A percentile compares a stretch with the other conserved stretches of the same genome.
Evolutionary conservation across 2,329 filamentous ascomycete species (phyloP).

Genomic region (Davidsoniella neocaledoniae): DNA sequence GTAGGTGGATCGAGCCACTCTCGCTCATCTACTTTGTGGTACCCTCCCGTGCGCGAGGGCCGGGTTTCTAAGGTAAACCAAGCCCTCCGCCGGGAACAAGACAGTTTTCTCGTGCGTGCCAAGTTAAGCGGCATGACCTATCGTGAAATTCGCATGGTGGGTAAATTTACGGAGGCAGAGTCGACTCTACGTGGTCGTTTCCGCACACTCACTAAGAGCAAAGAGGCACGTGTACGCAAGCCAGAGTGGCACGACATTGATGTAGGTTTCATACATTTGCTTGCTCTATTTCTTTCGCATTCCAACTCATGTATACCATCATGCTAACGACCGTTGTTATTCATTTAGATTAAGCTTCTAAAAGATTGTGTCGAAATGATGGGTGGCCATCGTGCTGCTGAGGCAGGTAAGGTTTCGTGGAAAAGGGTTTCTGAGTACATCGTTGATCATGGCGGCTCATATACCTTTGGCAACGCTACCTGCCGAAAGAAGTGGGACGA

Average conservation of each 20-base stretch:
- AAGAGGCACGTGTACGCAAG: constrained; percentile 44
- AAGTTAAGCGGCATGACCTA: constrained; percentile 45
- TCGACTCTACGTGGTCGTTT: constrained; percentile 56
- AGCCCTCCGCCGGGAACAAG: constrained; percentile 18
- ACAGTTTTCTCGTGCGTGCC: constrained; percentile 35
- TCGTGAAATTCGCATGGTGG: constrained; percentile 39
- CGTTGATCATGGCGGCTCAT: constrained; percentile 32
- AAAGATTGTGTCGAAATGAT: constrained; percentile 26
- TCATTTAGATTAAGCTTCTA: constrained; percentile 27
- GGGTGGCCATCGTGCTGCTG: constrained; percentile 17
- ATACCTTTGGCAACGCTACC: constrained; percentile 41
- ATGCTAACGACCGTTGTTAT: neutral
- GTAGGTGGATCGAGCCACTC: too few species aligned
- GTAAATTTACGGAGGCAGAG: constrained; percentile 46
- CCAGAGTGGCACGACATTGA: constrained; percentile 47
- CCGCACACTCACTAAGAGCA: constrained; percentile 46
- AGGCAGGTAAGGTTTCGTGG: constrained; percentile 33
- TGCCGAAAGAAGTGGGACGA: constrained; percentile 42
- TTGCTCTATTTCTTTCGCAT: neutral
- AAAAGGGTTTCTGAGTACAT: constrained; percentile 40
- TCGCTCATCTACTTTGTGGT: neutral
- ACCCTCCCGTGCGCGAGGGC: constrained; percentile 1
- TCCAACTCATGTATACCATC: neutral
- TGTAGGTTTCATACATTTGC: constrained; percentile 31
- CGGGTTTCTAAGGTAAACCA: constrained; percentile 5